Evolutionary conservation across 2,329 filamentous ascomycete species (phyloP).

Genomic region (Ploettnerulaceae sp.): DNA sequence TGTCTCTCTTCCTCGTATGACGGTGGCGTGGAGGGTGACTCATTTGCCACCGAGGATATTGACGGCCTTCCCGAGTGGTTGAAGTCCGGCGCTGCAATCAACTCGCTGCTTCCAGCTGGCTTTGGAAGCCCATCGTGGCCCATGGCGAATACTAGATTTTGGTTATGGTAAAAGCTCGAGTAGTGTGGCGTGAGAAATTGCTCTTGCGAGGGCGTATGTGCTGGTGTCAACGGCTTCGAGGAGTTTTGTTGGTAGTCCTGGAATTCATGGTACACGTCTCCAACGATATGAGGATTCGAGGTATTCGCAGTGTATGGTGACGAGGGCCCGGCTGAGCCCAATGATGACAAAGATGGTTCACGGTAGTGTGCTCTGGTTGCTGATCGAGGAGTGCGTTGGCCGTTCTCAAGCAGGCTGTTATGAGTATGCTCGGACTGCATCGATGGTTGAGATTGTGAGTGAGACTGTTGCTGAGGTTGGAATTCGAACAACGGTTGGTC

Average conservation of each 20-base stretch:
- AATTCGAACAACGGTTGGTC: conserved; percentile 29
- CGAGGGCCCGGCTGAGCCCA: conserved; percentile 55
- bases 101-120: conserved; percentile 25
- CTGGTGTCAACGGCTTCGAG: conserved; percentile 33
- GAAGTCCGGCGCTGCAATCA: conserved; percentile 32
- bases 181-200: conserved; percentile 34
- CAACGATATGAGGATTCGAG: conserved; percentile 54
- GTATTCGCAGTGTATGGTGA: conserved; percentile 53
- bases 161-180: conserved; percentile 37
- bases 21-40: conserved; percentile 55
- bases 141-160: conserved; percentile 28
- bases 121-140: conserved; percentile 25
- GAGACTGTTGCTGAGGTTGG: conserved; percentile 17
- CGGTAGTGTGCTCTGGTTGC: conserved; percentile 45
- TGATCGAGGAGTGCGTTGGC: conserved; percentile 33
- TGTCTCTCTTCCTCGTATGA: conserved; percentile 47
- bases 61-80: conserved; percentile 36
- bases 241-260: conserved; percentile 32
- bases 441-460: conserved; percentile 23
- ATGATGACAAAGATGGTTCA: conserved; percentile 56
- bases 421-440: conserved; percentile 31
- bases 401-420: conserved; percentile 31
- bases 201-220: conserved; percentile 32
- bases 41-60: conserved; percentile 55
- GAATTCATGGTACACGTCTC: conserved; percentile 40